A percentile compares a stretch with the other conserved stretches of the same genome.
phyloP scores from a whole-genome alignment of 352 stramenopile species.

The Pythium brachiatum region DNA sequence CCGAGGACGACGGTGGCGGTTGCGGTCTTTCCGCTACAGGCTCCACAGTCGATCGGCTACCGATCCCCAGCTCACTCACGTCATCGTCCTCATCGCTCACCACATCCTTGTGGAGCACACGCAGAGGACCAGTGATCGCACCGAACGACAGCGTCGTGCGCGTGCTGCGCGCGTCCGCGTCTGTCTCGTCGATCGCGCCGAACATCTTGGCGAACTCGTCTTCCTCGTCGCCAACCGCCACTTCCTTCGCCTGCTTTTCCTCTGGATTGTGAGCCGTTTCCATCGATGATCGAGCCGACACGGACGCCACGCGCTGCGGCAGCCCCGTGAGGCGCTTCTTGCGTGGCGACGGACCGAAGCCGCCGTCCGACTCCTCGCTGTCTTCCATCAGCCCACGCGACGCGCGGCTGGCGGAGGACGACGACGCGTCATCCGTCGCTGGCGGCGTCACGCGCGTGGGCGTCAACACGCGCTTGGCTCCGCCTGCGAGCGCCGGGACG shows the following conservation, averaged over 20 bases:
- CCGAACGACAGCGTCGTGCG: constrained; percentile 35
- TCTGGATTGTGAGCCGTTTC: neutral
- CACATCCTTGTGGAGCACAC: constrained; percentile 23
- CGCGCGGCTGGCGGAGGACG: constrained; percentile 5
- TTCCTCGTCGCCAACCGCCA: neutral
- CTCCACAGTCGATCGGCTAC: neutral
- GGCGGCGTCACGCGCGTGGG: constrained; percentile 30
- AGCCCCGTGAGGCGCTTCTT: constrained; percentile 11
- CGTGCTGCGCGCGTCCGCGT: constrained; percentile 16
- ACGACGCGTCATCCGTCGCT: constrained; percentile 17
- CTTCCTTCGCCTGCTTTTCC: neutral
- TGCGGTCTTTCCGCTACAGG: neutral
- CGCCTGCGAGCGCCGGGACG: constrained; percentile 45
- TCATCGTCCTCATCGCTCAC: constrained; percentile 23
- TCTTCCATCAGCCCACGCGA: constrained; percentile 12
- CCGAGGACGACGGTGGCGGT: neutral
- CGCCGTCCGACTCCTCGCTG: constrained; percentile 25
- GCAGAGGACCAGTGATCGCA: constrained; percentile 25
- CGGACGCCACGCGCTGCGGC: neutral
- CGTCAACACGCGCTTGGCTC: constrained; percentile 57
- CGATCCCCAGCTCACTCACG: neutral
- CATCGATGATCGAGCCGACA: neutral
- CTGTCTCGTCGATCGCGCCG: constrained; percentile 16
- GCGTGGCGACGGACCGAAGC: constrained; percentile 22
- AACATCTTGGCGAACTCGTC: neutral